phyloP scores from a whole-genome alignment of 2,329 filamentous ascomycete species.

The Penicillium olsonii region DNA sequence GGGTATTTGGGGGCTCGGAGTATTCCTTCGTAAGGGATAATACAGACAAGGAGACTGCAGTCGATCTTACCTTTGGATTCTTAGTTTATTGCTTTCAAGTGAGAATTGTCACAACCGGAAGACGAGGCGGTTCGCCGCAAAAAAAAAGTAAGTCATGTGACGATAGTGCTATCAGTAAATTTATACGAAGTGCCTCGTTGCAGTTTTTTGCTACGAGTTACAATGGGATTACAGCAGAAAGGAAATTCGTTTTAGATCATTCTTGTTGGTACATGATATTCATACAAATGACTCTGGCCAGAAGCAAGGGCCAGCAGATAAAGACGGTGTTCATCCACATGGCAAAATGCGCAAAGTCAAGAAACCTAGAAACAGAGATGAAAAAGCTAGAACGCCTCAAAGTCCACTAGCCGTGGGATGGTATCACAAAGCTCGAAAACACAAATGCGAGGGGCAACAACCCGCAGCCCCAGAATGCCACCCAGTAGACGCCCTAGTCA shows the following conservation, averaged over 20 bases:
- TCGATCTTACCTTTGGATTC: constrained; percentile 19
- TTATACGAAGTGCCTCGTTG: neutral
- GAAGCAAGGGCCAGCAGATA: neutral
- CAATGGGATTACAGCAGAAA: neutral
- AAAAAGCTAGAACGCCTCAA: constrained; percentile 21
- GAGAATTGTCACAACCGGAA: constrained; percentile 12
- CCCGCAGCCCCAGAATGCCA: constrained; percentile 1
- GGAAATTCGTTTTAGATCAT: neutral
- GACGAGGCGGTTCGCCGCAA: constrained; percentile 14
- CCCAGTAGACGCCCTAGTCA: constrained; percentile 57
- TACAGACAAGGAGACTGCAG: neutral
- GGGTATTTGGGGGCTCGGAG: neutral
- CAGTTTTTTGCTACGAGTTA: neutral
- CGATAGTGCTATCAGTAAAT: constrained; percentile 12
- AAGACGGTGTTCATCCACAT: constrained; percentile 17
- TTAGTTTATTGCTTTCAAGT: constrained; percentile 8
- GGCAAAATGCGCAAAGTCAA: constrained; percentile 8
- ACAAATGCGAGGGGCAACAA: constrained; percentile 14
- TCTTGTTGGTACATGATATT: constrained; percentile 16
- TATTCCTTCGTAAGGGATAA: neutral
- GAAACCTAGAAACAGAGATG: constrained; percentile 4
- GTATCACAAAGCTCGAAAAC: constrained; percentile 19
- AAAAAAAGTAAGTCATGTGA: constrained; percentile 29
- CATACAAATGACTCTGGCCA: constrained; percentile 4
- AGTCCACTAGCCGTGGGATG: constrained; percentile 16